A percentile compares a stretch with the other conserved stretches of the same genome.
These are phyloP conservation scores for Candida dubliniensis DNA, from an alignment of 1,139 yeast genomes.

Conservation along the genomic window DNA sequence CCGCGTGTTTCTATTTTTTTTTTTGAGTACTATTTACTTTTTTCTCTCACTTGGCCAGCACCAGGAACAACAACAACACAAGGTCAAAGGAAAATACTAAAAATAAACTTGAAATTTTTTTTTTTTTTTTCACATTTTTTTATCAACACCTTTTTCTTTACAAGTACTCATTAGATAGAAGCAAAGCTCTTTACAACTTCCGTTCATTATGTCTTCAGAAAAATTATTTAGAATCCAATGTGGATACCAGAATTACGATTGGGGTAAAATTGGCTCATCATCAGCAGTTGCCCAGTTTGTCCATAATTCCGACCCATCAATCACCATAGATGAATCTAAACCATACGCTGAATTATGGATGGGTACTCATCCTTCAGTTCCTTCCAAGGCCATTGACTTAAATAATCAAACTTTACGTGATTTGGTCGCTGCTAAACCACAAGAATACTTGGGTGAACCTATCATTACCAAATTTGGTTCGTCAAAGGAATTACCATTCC, in stretches of 20 bases:
- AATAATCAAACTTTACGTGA: constrained; percentile 62
- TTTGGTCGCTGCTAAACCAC: constrained; percentile 61
- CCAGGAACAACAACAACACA: too few species aligned
- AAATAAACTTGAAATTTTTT: neutral
- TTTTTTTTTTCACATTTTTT: neutral
- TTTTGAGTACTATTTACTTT: too few species aligned
- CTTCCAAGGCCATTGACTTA: constrained; percentile 59
- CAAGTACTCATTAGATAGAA: constrained; percentile 1
- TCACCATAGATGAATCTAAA: constrained; percentile 61
- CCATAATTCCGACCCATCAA: constrained; percentile 59
- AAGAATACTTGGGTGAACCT: constrained; percentile 52
- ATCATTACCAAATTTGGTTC: constrained; percentile 69
- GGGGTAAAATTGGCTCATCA: constrained; percentile 84
- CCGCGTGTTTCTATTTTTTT: too few species aligned
- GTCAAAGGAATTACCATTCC: constrained; percentile 75
- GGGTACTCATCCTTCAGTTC: constrained; percentile 97
- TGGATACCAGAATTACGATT: constrained; percentile 71
- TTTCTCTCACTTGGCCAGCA: too few species aligned
- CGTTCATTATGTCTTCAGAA: constrained; percentile 8
- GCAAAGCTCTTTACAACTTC: neutral
- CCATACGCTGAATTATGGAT: constrained; percentile 97
- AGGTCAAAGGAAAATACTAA: too few species aligned
- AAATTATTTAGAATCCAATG: constrained; percentile 47
- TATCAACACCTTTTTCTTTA: neutral
- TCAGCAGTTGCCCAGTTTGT: constrained; percentile 93